Base-by-base conservation (phyloP, 1,284 basidiomycete genomes). In the Thelephora terrestris region DNA sequence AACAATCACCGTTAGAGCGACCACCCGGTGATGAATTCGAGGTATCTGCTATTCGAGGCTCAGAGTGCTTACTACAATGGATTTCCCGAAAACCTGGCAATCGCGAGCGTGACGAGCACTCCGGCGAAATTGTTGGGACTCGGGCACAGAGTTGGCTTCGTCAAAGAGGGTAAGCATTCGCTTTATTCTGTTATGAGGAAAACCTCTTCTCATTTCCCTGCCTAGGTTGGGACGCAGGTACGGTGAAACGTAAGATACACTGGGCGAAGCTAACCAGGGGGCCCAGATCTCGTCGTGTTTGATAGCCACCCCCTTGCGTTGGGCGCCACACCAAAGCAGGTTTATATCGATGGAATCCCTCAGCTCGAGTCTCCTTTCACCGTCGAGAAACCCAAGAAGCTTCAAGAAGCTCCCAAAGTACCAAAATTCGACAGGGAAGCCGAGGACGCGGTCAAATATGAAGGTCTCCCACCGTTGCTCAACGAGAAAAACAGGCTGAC, bases 231-330 rank as follows among this genome's bases (percentile, higher is more conserved):
- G 65, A 67, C 47, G 64, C 66, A 45, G 65, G 63, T 64, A 52
- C n/a, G 53, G n/a, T 5, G 4, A 12, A 10, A 23, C 9, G 21
- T 20, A 3, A 25, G 20, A 5, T 6, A 21, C 1, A 20, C 21
- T 12, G 21, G 12, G 39, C n/a, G 24, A 10, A 18, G 21, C n/a
- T 43, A 23, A 24, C 47, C 2, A 18, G 9, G n/a, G 7, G 12
- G 3, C 45, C 38, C 50, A 79, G 86, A 93, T 62, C 56, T 94
- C n/a, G 88, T 92, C 16, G 71, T 94, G 4, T 94, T 91, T 91
- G 88, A 93, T 56, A 83, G 79, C 20, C 90, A 91, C 64, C 91
- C 91, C 0, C 73, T 94, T 24, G 68, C 79, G 0, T 70, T 92
- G 3, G 82, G 83, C 7, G 77, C 70, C 57, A 87, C 76, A 57